A percentile compares a stretch with the other conserved stretches of the same genome.
phyloP scores from a whole-genome alignment of 106 monocot genomes.

The Agapanthus africanus region DNA sequence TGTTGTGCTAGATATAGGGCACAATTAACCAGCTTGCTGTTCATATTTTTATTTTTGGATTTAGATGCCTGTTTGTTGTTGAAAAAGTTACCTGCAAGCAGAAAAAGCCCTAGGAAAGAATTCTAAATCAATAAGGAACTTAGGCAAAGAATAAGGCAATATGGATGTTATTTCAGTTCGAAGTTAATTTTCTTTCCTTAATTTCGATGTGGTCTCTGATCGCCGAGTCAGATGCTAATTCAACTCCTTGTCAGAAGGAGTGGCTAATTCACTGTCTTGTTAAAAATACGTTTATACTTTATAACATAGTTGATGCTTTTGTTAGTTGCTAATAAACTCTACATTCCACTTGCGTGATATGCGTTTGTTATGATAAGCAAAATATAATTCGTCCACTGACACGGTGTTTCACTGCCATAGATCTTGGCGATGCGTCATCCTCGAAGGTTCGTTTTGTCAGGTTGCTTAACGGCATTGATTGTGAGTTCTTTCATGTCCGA shows the following conservation, averaged over 20 bases:
- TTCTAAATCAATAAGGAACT: too few relatives aligned
- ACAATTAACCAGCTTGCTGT: not conserved
- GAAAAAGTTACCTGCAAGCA: too few relatives aligned
- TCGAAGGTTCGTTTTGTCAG: slow-evolving; percentile 73
- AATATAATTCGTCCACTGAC: not conserved
- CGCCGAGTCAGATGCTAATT: not conserved
- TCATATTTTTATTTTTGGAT: not conserved
- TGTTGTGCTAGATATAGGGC: not conserved
- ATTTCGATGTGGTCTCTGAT: not conserved
- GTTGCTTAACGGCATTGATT: slow-evolving; percentile 68
- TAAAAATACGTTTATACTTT: not conserved
- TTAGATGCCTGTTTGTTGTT: too few relatives aligned
- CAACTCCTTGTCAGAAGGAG: too few relatives aligned
- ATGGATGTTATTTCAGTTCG: too few relatives aligned
- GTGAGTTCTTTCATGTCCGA: slow-evolving; percentile 41
- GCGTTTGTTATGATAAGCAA: not conserved
- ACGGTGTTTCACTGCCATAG: slow-evolving; percentile 16
- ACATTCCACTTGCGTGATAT: not conserved
- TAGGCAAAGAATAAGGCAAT: too few relatives aligned
- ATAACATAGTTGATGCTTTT: not conserved
- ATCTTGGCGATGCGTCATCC: slow-evolving; percentile 98
- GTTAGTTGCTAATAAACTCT: not conserved
- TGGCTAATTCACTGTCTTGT: not conserved
- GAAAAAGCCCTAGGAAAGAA: too few relatives aligned
- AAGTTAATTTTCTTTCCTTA: not conserved